These are phyloP conservation scores for Hordeum pubiflorum DNA, from an alignment of 202 grass and related monocot genomes.

Conservation along the genomic window DNA sequence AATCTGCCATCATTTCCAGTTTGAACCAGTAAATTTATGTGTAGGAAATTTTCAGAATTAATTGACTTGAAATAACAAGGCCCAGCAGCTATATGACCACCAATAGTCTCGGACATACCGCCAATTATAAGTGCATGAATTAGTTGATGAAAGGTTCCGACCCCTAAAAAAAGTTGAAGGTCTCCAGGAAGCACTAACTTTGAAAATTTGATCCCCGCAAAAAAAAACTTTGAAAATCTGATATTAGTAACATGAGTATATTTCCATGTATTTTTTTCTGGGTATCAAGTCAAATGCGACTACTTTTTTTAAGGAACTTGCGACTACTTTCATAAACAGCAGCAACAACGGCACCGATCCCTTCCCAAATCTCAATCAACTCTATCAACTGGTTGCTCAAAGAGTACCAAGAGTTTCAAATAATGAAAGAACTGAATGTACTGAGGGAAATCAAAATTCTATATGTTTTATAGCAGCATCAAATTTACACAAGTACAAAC, in stretches of 20 bases:
- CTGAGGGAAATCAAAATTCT: too few relatives aligned
- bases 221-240: conserved; percentile 55
- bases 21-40: neutral
- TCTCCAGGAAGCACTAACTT: conserved; percentile 64
- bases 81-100: conserved; percentile 86
- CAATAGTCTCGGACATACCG: conserved; percentile 90
- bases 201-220: conserved; percentile 46
- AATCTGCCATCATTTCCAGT: conserved; percentile 36
- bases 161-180: conserved; percentile 28
- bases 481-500: conserved; percentile 20
- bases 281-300: conserved; percentile 32
- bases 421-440: neutral
- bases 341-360: conserved; percentile 59
- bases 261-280: conserved; percentile 66
- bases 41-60: neutral
- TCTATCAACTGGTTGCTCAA: conserved; percentile 91
- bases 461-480: neutral
- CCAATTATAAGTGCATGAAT: conserved; percentile 81
- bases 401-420: conserved; percentile 48
- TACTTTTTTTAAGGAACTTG: conserved; percentile 16
- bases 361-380: conserved; percentile 59
- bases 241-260: conserved; percentile 75
- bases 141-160: neutral
- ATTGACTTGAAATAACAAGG: conserved; percentile 70
- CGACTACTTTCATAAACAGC: conserved; percentile 90